Evolutionary conservation across 148 eudicot species (phyloP).

Genomic region (Hydrangea macrophylla): DNA sequence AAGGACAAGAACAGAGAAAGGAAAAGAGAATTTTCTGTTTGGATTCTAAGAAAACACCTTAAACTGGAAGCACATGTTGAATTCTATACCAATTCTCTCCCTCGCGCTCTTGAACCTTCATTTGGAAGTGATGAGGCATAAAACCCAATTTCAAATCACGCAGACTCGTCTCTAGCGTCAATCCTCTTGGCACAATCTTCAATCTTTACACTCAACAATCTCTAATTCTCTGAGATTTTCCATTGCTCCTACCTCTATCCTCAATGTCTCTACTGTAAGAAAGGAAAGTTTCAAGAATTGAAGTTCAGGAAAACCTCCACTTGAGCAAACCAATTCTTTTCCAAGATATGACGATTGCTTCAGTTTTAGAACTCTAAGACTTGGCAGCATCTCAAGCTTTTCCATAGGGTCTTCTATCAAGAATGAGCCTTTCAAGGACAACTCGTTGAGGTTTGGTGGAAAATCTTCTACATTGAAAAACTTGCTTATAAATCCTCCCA

Average conservation of each 20-base stretch:
- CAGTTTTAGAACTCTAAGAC: constrained; percentile 6
- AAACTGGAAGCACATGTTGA: constrained; percentile 7
- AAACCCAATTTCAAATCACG: not conserved
- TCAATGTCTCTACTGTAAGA: not conserved
- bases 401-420: constrained; percentile 12
- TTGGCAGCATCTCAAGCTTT: constrained; percentile 12
- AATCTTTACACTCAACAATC: not conserved
- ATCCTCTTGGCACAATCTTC: not conserved
- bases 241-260: not conserved
- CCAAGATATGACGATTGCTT: not conserved
- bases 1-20: too few relatives aligned
- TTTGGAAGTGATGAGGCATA: not conserved
- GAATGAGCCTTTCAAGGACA: not conserved
- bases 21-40: too few relatives aligned
- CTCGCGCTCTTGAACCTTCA: constrained; percentile 5
- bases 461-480: not conserved
- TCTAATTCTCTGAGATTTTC: not conserved
- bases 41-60: too few relatives aligned
- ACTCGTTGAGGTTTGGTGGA: constrained; percentile 6
- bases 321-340: constrained; percentile 1
- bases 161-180: not conserved
- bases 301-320: constrained; percentile 16
- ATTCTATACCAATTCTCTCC: constrained; percentile 13
- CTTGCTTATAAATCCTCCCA: not conserved
- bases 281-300: constrained; percentile 9